Evolutionary conservation across 306 rosid species (phyloP), one percentile per base, ranked within the genome.

Genomic region (Rosa persica): DNA sequence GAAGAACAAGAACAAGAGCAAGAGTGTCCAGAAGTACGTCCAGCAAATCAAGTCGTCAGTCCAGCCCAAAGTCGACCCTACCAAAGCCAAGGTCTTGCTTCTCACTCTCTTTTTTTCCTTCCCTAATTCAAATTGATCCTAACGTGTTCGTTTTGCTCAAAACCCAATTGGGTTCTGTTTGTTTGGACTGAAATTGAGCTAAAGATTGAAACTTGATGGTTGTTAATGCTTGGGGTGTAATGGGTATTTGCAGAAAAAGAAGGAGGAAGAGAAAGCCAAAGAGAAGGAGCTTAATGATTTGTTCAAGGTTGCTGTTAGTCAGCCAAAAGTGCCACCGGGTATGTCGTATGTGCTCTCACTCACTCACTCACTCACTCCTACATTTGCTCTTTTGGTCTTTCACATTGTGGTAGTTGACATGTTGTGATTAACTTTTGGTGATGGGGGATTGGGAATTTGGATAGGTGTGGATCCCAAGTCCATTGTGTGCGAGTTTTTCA

Each of bases 391-490:
- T 2, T 19, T 23, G 19, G 20, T 73, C 36, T 57, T 75, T 66
- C 12, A 20, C 43, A 57, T 30, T 64, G 34, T 57, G 19, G 36
- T 23, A 4, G 72, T 60, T 55, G 48, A 12, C 72, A 25, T 73
- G 1, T 22, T 78, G 55, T 70, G 60, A 62, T 19, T 39, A 23
- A 30, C 34, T 73, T 64, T 74, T 81, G 58, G 42, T 43, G 15
- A 8, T 75, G 73, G 51, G 34, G 61, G 73, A 68, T 79, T 47
- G 78, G 80, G 42, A 52, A 75, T 65, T 89, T 85, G 81, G 66
- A 71, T 83, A 95, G 99, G 99, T 84, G 98, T 95, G 83, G 98
- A 95, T 90, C 99, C 98, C 72, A 93, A 95, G 91, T 95, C 99
- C 62, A 86, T 95, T 84, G 36, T 93, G 55, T 95, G 99, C 81